phyloP scores from a whole-genome alignment of 495 filamentous ascomycete genomes.

The Hypoxylon intermedium region DNA sequence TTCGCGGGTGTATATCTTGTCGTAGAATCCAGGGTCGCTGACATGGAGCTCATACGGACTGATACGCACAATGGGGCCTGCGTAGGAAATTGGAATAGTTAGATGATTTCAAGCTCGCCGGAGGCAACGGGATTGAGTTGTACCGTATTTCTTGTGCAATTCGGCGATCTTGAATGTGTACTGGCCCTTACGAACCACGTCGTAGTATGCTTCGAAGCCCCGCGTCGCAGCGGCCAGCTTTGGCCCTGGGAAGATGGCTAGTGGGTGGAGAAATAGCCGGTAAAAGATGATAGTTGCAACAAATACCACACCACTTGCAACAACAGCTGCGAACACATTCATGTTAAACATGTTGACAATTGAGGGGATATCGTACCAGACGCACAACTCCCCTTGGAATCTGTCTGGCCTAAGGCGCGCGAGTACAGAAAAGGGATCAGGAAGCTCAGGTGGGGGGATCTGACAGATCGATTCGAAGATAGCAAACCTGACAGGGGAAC shows the following conservation, averaged over 20 bases:
- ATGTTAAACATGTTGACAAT: too few relatives aligned
- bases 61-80: constrained; percentile 42
- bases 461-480: too few relatives aligned
- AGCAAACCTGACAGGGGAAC: too few relatives aligned
- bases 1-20: constrained; percentile 35
- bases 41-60: constrained; percentile 41
- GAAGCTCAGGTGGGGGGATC: too few relatives aligned
- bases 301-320: constrained; percentile 15
- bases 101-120: not conserved
- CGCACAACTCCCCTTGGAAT: too few relatives aligned
- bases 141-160: constrained; percentile 38
- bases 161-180: constrained; percentile 34
- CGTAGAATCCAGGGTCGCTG: constrained; percentile 31
- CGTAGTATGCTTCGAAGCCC: constrained; percentile 56
- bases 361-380: too few relatives aligned
- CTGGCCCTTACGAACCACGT: constrained; percentile 17
- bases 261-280: constrained; percentile 49
- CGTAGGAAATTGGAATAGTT: not conserved
- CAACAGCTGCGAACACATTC: too few relatives aligned
- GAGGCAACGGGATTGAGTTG: not conserved
- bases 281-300: constrained; percentile 36
- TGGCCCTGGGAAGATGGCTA: constrained; percentile 56
- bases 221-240: constrained; percentile 54
- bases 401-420: too few relatives aligned
- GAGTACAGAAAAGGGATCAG: too few relatives aligned